Percentiles rank a stretch among this genome's conserved stretches.
phyloP scores from a whole-genome alignment of 805 yeast species.

The Metschnikowia bowlesiae region DNA sequence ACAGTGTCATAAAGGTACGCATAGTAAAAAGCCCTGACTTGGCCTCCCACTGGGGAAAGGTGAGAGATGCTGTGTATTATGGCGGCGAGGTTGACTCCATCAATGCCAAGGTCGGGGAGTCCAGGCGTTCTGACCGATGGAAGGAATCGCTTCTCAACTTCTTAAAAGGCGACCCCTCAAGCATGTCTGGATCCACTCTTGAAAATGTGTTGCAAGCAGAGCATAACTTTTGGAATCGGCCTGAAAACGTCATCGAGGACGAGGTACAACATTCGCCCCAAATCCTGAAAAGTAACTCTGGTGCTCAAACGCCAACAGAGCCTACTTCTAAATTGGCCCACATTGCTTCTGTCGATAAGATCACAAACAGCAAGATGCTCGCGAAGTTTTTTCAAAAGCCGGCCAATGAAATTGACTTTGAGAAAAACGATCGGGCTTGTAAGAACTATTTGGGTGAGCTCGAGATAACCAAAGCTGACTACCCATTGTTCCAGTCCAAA shows the following conservation, averaged over 20 bases:
- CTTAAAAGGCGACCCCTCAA: slow-evolving; percentile 40
- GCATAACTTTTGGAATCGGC: slow-evolving; percentile 20
- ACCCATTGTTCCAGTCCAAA: slow-evolving; percentile 29
- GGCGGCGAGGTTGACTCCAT: slow-evolving; percentile 25
- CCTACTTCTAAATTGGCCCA: background rate
- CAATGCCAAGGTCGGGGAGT: slow-evolving; percentile 30
- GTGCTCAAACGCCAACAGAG: slow-evolving; percentile 4
- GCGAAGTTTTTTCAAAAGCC: background rate
- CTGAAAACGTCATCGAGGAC: slow-evolving; percentile 8
- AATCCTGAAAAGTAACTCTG: slow-evolving; percentile 11
- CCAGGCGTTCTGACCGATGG: slow-evolving; percentile 25
- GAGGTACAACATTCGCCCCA: slow-evolving; percentile 11
- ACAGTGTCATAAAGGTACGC: slow-evolving; percentile 36
- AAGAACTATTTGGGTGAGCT: background rate
- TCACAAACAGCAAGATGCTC: background rate
- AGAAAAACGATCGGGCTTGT: slow-evolving; percentile 20
- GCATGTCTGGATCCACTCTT: slow-evolving; percentile 32
- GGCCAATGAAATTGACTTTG: slow-evolving; percentile 18
- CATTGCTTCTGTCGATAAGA: background rate
- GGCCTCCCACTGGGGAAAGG: slow-evolving; percentile 31
- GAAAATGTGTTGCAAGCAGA: slow-evolving; percentile 36
- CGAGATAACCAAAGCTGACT: slow-evolving; percentile 5
- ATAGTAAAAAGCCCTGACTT: slow-evolving; percentile 22
- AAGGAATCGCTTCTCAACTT: slow-evolving; percentile 28
- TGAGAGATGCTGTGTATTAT: slow-evolving; percentile 30